Conservation (phyloP, 2,329 filamentous ascomycete genomes). For the Colletotrichum sublineola region DNA sequence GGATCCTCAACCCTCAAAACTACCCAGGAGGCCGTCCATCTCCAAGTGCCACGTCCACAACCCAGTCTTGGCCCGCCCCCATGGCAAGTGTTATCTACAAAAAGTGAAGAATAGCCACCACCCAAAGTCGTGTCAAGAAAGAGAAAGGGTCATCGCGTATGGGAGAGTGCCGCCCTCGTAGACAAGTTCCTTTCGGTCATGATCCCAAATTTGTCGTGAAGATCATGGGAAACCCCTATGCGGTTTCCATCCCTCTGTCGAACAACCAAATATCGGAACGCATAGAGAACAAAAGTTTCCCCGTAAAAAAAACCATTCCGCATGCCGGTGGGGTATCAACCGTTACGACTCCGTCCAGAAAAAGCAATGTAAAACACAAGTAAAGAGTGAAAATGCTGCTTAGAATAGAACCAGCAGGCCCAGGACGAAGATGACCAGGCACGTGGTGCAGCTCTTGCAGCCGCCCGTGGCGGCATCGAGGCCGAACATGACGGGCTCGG, state of each 20-base stretch:
- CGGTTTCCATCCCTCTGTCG: conserved; percentile 12
- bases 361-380: background rate
- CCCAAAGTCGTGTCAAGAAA: background rate
- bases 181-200: background rate
- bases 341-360: background rate
- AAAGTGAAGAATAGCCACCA: background rate
- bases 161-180: background rate
- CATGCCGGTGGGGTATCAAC: background rate
- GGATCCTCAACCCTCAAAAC: conserved; percentile 13
- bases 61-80: background rate
- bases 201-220: background rate
- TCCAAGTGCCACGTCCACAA: background rate
- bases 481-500: conserved; percentile 48
- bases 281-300: background rate
- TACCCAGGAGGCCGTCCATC: conserved; percentile 2
- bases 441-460: conserved; percentile 50
- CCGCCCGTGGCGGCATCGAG: conserved; percentile 44
- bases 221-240: background rate
- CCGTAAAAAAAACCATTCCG: background rate
- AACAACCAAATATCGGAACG: conserved; percentile 15
- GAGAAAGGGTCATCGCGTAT: background rate
- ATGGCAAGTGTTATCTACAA: conserved; percentile 1
- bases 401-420: conserved; percentile 51
- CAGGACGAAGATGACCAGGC: conserved; percentile 54
- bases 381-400: conserved; percentile 10